Conservation (phyloP, 1,284 basidiomycete species). For the Microbotryomycetes sp. region DNA sequence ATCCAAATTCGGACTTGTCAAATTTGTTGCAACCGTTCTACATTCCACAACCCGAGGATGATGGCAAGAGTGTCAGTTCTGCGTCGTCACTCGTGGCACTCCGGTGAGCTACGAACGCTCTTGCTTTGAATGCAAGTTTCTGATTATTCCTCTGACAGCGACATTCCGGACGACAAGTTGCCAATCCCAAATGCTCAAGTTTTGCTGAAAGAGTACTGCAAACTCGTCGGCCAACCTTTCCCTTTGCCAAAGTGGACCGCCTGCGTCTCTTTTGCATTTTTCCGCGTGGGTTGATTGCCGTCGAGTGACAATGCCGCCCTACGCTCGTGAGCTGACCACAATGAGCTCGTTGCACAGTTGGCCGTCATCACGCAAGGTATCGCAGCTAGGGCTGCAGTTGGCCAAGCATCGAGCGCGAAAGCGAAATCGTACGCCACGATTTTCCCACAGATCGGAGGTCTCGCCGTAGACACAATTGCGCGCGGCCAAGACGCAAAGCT, state of each 20-base stretch:
- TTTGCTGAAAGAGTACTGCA: constrained; percentile 68
- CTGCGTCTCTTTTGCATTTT: constrained; percentile 77
- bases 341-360: constrained; percentile 55
- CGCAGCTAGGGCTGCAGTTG: constrained; percentile 72
- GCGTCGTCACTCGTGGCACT: background rate
- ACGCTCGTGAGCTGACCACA: too few species aligned
- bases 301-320: too few species aligned
- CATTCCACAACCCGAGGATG: constrained; percentile 46
- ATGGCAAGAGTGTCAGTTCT: constrained; percentile 31
- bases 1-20: constrained; percentile 72
- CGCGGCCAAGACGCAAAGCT: constrained; percentile 43
- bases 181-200: constrained; percentile 60
- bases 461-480: constrained; percentile 56
- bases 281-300: constrained; percentile 53
- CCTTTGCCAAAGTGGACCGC: constrained; percentile 68
- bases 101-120: too few species aligned
- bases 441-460: constrained; percentile 58
- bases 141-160: constrained; percentile 54
- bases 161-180: constrained; percentile 48
- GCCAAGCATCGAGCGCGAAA: constrained; percentile 76
- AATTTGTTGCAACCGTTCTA: constrained; percentile 83
- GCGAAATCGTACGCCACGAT: constrained; percentile 53
- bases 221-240: constrained; percentile 53
- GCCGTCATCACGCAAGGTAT: constrained; percentile 89
- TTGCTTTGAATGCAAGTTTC: too few species aligned